Evolutionary conservation across 208 protist species (phyloP), one percentile per base, ranked within the genome.

Genomic region (Leishmania martiniquensis): DNA sequence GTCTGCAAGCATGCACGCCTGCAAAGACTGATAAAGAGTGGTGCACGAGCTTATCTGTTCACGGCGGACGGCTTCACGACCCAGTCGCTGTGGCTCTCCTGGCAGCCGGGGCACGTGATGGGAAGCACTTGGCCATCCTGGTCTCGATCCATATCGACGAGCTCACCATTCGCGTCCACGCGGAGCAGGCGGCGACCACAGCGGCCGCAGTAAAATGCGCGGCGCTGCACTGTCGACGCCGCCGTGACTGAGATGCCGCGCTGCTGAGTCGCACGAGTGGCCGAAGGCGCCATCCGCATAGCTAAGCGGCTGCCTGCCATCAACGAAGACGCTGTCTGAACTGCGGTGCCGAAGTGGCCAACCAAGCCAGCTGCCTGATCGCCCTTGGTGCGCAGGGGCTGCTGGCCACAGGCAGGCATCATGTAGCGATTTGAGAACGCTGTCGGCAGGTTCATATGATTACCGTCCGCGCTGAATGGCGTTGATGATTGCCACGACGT

Each of bases 51-150:
- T 54, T 62, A 80, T 34, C 60, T 45, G 4, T 32, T 52, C 49
- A 83, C 79, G 4, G 73, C 79, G 68, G 78, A 94, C 10, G 91
- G 90, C 73, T 85, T 88, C 42, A 94, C 75, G 13, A 84, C 76
- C 92, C 93, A 97, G 44, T 93, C 68, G 70, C 77, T 91, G 76
- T 97, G 93, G 69, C 73, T 78, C 84, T 84, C 81, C 34, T 87
- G 82, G 82, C 93, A 97, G 55, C 93, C 93, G 15, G 93, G 89
- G 75, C 93, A 97, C 32, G 84, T 72, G 72, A 97, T 90, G 17
- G 93, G 93, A 25, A 92, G 84, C 34, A 91, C 74, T 37, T 78
- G 49, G 12, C 93, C 93, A 22, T 91, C 86, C 22, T 82, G 76
- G 72, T 93, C 89, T n/a, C 75, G 80, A 72, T 91, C 83, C 86